phyloP scores from a whole-genome alignment of 768 basidiomycete genomes.

The Favolaschia claudopus region DNA sequence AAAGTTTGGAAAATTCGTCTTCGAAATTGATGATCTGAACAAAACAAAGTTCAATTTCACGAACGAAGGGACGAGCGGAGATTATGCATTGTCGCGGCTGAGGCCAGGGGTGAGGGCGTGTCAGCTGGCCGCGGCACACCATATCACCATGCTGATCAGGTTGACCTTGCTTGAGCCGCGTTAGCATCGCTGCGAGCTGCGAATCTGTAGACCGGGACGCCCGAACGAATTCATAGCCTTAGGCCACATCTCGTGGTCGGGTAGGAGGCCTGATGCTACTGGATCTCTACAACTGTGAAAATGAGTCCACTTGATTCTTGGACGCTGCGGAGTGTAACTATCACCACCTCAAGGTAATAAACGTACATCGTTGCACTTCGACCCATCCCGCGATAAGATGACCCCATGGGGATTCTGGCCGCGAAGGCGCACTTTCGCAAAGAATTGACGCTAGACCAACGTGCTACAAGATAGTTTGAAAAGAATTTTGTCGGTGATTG shows the following conservation, averaged over 20 bases:
- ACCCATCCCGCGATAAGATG: too few relatives aligned
- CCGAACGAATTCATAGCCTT: not conserved
- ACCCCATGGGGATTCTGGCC: too few relatives aligned
- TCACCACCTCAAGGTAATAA: not conserved
- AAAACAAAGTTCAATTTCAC: too few relatives aligned
- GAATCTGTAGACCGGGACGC: not conserved
- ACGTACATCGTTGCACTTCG: slow-evolving; percentile 6
- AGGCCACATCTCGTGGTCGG: not conserved
- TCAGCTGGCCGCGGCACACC: slow-evolving; percentile 15
- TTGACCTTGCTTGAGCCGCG: not conserved
- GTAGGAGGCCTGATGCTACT: not conserved
- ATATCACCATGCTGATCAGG: slow-evolving; percentile 10
- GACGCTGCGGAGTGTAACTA: not conserved
- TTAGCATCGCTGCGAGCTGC: slow-evolving; percentile 5
- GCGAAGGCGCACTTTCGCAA: too few relatives aligned
- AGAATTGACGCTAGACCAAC: too few relatives aligned
- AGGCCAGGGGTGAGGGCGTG: not conserved
- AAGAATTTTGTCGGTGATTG: too few relatives aligned
- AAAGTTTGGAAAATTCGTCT: too few relatives aligned
- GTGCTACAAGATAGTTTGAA: too few relatives aligned
- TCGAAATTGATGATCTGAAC: too few relatives aligned
- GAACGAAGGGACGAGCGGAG: too few relatives aligned
- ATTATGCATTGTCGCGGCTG: too few relatives aligned
- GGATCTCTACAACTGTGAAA: not conserved
- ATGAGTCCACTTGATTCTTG: not conserved